Conservation (phyloP, 805 yeast genomes). For the Pichia pseudocactophila region DNA sequence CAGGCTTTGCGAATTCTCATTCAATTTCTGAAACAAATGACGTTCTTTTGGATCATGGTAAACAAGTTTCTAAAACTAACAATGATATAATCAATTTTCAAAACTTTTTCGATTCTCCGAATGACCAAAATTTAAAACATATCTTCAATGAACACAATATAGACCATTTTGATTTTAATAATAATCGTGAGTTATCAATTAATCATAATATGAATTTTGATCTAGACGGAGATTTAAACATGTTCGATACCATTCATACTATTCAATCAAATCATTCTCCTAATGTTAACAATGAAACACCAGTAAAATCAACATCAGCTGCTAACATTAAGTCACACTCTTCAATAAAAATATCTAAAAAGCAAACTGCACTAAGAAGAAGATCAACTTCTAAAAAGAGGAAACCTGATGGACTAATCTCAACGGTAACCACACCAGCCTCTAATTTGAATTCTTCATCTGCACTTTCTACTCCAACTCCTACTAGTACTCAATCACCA, state of each 20-base stretch:
- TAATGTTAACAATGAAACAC: not conserved
- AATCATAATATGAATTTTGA: constrained; percentile 18
- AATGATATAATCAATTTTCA: not conserved
- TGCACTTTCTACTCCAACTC: not conserved
- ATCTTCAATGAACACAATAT: constrained; percentile 3
- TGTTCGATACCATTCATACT: constrained; percentile 17
- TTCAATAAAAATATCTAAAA: constrained; percentile 9
- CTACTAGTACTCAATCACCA: not conserved
- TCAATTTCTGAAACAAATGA: no score
- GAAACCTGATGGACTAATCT: constrained; percentile 1
- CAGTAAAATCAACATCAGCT: not conserved
- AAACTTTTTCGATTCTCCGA: constrained; percentile 17
- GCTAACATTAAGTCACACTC: no score
- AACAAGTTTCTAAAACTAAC: not conserved
- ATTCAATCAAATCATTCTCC: not conserved
- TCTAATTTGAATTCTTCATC: constrained; percentile 4
- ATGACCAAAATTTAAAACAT: constrained; percentile 17
- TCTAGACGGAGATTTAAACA: constrained; percentile 23
- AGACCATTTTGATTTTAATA: constrained; percentile 12
- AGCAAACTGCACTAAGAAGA: constrained; percentile 9
- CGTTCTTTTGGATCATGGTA: not conserved
- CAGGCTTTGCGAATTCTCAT: no score
- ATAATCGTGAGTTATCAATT: constrained; percentile 5
- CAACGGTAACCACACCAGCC: not conserved
- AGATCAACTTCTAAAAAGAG: constrained; percentile 11